phyloP scores from a whole-genome alignment of 129 eudicot genomes.

The Centrapalus pauciflorus region DNA sequence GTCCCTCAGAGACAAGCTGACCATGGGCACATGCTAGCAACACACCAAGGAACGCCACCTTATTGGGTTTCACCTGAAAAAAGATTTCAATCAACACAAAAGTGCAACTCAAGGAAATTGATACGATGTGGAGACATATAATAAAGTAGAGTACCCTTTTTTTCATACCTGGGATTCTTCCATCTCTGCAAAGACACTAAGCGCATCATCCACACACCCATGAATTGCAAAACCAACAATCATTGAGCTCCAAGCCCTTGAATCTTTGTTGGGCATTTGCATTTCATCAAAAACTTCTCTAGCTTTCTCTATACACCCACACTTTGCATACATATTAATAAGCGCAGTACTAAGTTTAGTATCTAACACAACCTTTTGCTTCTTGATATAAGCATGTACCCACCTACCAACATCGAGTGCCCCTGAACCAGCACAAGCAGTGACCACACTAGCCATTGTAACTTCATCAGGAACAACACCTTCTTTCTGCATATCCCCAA shows the following conservation, averaged over 20 bases:
- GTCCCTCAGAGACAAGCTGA: slow-evolving; percentile 54
- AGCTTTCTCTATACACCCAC: slow-evolving; percentile 56
- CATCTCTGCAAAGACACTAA: slow-evolving; percentile 42
- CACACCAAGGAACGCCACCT: slow-evolving; percentile 52
- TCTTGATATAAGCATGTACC: slow-evolving; percentile 47
- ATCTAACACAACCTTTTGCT: slow-evolving; percentile 36
- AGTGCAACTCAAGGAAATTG: neutral
- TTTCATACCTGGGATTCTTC: slow-evolving; percentile 39
- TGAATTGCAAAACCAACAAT: slow-evolving; percentile 54
- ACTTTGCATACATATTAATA: slow-evolving; percentile 62
- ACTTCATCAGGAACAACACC: slow-evolving; percentile 57
- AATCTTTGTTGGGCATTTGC: slow-evolving; percentile 53
- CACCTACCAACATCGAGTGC: slow-evolving; percentile 60
- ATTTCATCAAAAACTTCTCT: slow-evolving; percentile 54
- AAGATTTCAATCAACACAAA: slow-evolving; percentile 8
- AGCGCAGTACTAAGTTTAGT: slow-evolving; percentile 42
- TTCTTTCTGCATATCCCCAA: slow-evolving; percentile 50
- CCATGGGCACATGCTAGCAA: slow-evolving; percentile 54
- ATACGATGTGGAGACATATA: neutral
- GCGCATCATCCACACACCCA: slow-evolving; percentile 45
- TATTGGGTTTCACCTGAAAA: slow-evolving; percentile 56
- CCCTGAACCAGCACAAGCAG: slow-evolving; percentile 50
- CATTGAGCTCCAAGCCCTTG: slow-evolving; percentile 77
- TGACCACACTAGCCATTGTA: slow-evolving; percentile 59
- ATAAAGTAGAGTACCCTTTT: neutral